phyloP scores from a whole-genome alignment of 441 rosid genomes.

The Populus hybrid region DNA sequence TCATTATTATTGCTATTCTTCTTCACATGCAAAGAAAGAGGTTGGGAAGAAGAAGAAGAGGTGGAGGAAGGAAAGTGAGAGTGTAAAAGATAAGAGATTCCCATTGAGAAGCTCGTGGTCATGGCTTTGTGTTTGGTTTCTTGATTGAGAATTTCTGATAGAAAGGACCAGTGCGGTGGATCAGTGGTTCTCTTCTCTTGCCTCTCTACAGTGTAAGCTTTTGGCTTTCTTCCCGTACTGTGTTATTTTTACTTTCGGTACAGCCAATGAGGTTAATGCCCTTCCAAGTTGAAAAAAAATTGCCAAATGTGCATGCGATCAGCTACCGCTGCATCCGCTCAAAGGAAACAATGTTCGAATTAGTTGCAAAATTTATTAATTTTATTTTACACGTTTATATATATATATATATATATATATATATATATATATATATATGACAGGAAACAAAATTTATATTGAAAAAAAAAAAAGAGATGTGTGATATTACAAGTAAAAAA shows the following conservation, averaged over 20 bases:
- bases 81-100: conserved; percentile 45
- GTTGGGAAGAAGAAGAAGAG: conserved; percentile 26
- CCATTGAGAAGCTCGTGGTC: conserved; percentile 45
- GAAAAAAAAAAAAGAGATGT: too few species aligned
- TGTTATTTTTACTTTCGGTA: too few species aligned
- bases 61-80: conserved; percentile 25
- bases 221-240: not conserved
- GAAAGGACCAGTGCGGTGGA: not conserved
- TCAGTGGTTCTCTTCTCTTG: not conserved
- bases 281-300: not conserved
- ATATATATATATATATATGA: too few species aligned
- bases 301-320: not conserved
- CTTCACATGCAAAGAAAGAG: conserved; percentile 24
- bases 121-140: not conserved
- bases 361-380: too few species aligned
- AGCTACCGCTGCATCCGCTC: too few species aligned
- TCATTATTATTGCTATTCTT: conserved; percentile 22
- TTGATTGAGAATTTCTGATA: not conserved
- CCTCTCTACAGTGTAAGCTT: too few species aligned
- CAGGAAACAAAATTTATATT: too few species aligned
- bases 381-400: too few species aligned
- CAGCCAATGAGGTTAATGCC: not conserved
- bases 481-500: too few species aligned
- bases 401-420: too few species aligned
- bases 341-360: too few species aligned